Evolutionary conservation across 2,329 filamentous ascomycete genomes (phyloP), one percentile per base, ranked within the genome.

Genomic region (Epichloe gansuensis): DNA sequence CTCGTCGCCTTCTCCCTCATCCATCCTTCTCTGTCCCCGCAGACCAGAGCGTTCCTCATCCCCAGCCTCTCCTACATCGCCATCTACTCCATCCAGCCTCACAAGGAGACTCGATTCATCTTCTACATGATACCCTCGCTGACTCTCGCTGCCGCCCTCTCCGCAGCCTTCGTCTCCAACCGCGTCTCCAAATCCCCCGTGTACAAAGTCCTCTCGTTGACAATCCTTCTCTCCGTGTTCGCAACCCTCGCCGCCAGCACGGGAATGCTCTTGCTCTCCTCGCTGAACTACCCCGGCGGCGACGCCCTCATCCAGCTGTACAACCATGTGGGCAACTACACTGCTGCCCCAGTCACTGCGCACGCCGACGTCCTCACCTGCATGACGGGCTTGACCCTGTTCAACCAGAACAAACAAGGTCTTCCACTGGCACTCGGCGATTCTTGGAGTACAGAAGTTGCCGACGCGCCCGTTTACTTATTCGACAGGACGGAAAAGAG

Each of bases 61-160:
- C 89, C 93, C 0, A 76, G 79, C 9, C 58, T 94, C 2, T 66
- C 78, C 34, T 98, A 90, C 66, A 74, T 94, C 21, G 76, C 76
- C 4, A 67, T 94, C 43, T 97, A 95, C 73, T 95, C 89, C 56
- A 60, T 89, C 49, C 85, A 95, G 55, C 90, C 91, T 0, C 93
- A 98, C 71, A 98, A 98, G 66, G 93, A 98, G 70, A 86, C 89
- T 65, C 86, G 93, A 17, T 98, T 98, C 73, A 84, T 98, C 59
- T 82, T 97, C 61, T 97, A 97, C 69, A 76, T 81, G 50, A 75
- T 95, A 25, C 93, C 93, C 0, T 76, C 84, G 0, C 71, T 97
- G 34, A 95, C 90, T 0, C 85, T 84, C 11, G 78, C 84, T 3
- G 84, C 89, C 0, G 83, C 88, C 3, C 74, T 88, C 4, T 84